phyloP scores from a whole-genome alignment of 345 rosid species.

The Barbarea vulgaris region DNA sequence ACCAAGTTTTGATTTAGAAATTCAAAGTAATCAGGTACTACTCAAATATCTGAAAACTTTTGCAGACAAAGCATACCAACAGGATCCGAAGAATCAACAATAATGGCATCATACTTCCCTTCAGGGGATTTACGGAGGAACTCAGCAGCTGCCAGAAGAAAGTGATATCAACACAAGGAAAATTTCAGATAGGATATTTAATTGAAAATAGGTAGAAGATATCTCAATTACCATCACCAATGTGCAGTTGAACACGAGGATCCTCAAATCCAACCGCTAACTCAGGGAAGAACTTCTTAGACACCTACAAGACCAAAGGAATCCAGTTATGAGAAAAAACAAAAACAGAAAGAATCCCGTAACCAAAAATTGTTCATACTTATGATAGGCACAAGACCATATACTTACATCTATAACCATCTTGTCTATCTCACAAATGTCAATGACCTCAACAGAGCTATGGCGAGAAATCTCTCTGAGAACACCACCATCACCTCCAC shows the following conservation, averaged over 20 bases:
- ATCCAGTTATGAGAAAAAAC: neutral
- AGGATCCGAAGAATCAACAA: constrained; percentile 97
- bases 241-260: constrained; percentile 86
- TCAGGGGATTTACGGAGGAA: constrained; percentile 62
- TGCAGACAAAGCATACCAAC: constrained; percentile 58
- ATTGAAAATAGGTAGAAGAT: neutral
- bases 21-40: neutral
- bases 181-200: neutral
- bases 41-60: neutral
- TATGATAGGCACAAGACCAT: neutral
- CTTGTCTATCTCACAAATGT: constrained; percentile 93
- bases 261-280: constrained; percentile 89
- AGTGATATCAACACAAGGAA: constrained; percentile 20
- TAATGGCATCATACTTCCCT: constrained; percentile 88
- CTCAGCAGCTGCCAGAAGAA: constrained; percentile 69
- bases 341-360: neutral
- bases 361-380: neutral
- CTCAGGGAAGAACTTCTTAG: constrained; percentile 79
- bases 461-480: constrained; percentile 91
- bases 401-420: constrained; percentile 94
- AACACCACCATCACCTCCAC: constrained; percentile 99
- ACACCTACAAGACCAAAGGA: constrained; percentile 53
- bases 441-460: constrained; percentile 81
- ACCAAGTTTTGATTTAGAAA: neutral
- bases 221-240: constrained; percentile 86